Evolutionary conservation across 352 stramenopile genomes (phyloP), one percentile per base, ranked within the genome.

Genomic region (Globisporangium abappressorium): DNA sequence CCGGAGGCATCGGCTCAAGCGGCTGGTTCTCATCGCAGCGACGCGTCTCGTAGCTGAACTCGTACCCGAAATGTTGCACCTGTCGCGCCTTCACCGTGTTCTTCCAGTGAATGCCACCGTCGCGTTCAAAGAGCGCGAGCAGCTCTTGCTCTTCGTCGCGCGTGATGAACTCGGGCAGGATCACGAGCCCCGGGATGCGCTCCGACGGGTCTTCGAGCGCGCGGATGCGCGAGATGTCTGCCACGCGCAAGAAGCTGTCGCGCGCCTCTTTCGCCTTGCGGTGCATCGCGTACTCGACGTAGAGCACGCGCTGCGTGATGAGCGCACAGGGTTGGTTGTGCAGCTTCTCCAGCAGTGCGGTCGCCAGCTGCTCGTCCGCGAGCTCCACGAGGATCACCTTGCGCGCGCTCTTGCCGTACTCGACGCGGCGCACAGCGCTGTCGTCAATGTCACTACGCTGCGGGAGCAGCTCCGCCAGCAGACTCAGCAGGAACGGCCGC

Each of bases 1-100:
- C 68, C 26, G 73, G 24, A 0, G 82, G 83, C 69, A 93, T 85
- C 7, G 68, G 67, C 28, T 81, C 79, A 5, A 93, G 69, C 6
- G 81, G 82, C 60, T 80, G 33, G 5, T 71, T 62, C 38, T 74
- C 73, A 65, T 93, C 82, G 62, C 85, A 93, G 1, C 78, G 71
- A 0, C 85, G 79, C 38, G 86, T 94, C 36, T 92, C 83, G 70
- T 97, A 97, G 71, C 92, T 90, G 68, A 97, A 97, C 69, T 85
- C 85, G 68, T 85, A 95, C 24, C 90, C 87, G 73, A 90, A 97
- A 71, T 97, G 90, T 76, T 95, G 86, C 65, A 97, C 90, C 61
- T 95, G 87, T 38, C 90, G 85, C 28, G 85, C 84, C 67, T 86
- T 84, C 30, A 95, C 84, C 1, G 84, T 93, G 47, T 84, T 81